Evolutionary conservation across 345 rosid species (phyloP).

Genomic region (Eucalyptus dawsonii): DNA sequence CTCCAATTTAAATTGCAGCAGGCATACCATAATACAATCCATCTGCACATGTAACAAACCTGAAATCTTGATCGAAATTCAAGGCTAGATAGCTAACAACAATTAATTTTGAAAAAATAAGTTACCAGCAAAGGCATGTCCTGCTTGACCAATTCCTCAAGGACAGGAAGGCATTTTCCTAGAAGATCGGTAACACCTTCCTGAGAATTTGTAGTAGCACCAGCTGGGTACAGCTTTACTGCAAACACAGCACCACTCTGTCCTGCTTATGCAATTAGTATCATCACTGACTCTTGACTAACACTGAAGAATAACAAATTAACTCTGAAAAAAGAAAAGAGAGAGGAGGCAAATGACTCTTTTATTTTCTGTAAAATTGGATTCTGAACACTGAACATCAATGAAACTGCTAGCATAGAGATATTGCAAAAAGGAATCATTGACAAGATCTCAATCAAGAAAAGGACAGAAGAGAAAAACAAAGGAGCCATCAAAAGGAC

Average conservation of each 20-base stretch:
- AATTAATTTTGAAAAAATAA: neutral
- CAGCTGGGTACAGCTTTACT: constrained; percentile 95
- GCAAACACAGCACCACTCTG: constrained; percentile 77
- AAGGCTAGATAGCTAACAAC: neutral
- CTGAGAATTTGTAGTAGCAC: constrained; percentile 94
- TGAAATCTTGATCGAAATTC: neutral
- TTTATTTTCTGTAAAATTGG: neutral
- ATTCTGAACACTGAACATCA: neutral
- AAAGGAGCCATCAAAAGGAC: neutral
- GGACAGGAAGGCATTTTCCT: constrained; percentile 79
- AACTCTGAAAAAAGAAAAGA: neutral
- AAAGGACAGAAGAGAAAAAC: neutral
- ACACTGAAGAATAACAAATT: neutral
- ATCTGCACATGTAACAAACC: neutral
- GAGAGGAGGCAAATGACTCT: neutral
- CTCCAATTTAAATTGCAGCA: neutral
- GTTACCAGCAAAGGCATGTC: constrained; percentile 86
- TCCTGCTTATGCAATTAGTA: constrained; percentile 25
- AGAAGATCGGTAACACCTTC: constrained; percentile 91
- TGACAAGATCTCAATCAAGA: neutral
- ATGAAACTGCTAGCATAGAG: neutral
- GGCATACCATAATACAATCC: neutral
- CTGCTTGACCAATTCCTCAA: constrained; percentile 83
- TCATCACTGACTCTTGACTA: neutral
- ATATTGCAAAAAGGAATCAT: neutral